Evolutionary conservation across 345 rosid species (phyloP), one percentile per base, ranked within the genome.

Genomic region (Citrus trifoliata): DNA sequence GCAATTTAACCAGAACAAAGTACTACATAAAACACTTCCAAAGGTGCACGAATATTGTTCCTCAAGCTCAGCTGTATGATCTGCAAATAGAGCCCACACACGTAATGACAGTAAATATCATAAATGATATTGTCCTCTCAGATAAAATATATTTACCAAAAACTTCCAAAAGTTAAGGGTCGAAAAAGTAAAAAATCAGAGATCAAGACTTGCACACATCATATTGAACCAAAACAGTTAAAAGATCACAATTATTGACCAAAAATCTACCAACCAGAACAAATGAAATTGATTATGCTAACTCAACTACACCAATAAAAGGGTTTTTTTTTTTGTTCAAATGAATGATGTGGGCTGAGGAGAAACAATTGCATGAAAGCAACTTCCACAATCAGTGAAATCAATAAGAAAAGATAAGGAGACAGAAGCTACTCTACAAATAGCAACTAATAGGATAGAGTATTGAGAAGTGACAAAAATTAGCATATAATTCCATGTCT

Each of bases 21-120:
- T 62, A 71, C 64, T 56, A 82, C 64, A 74, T 33, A 69, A 84
- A 84, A 76, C 61, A 67, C 70, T 42, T 76, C 86, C 78, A 67
- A 82, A 84, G 77, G 71, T 72, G 80, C 81, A 80, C 83, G 77
- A 78, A 79, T 80, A 76, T 82, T 74, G 68, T 76, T 87, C 90
- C 86, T 83, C 84, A 87, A 83, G 89, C 88, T 83, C 82, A 71
- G 89, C 88, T 63, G 85, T 81, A 78, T 77, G 83, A 89, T 91
- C 93, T 89, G 93, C 91, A 89, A 84, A 81, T 83, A 86, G 83
- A 86, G 82, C 80, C 83, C 90, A 86, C 74, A 71, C 64, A 80
- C 62, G 76, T 80, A 78, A 85, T 40, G 65, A 53, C 58, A 78
- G 67, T 69, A 78, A 64, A 76, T 60, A 78, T 66, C 73, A 84